Base-by-base conservation (phyloP, 768 basidiomycete genomes). In the Hemileccinum rubropunctum region DNA sequence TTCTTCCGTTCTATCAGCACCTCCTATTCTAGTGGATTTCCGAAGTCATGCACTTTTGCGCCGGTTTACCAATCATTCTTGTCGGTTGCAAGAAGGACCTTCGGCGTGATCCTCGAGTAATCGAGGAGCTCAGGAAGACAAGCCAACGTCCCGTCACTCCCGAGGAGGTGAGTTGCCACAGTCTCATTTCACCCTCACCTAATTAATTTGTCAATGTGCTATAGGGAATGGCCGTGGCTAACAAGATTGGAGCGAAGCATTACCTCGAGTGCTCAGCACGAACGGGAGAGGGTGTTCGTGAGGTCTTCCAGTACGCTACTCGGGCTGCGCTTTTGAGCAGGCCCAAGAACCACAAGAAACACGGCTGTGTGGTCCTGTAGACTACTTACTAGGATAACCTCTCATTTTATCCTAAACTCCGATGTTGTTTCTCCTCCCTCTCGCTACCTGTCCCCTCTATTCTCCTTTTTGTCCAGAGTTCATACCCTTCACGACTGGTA, bases 11-110 rank as follows among this genome's bases (percentile, higher is more conserved):
- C 42, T 58, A 30, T 59, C 40, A 36, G 36, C 37, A 46, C 41
- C 15, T 40, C 41, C 35, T 40, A 28, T 54, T 59, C 18, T 60
- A 98, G 94, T 99, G 95, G 95, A 95, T 98, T 64, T 91, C 93
- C 34, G 95, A 99, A 68, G 95, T 99, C 37, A 88, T 92, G 80
- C 97, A 98, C 72, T 97, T 98, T 73, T 98, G 95, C 70, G 80
- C 88, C 9, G 88, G 88, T 43, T 76, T 98, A 39, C 97, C 97
- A 42, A 88, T 97, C 75, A 92, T 99, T 65, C 88, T 99, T 50
- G 95, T 99, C 57, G 97, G 92, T 14, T 97, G 92, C 82, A 98
- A 98, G 85, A 98, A 95, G 80, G 97, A 99, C 74, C 82, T 99
- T 53, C 79, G 95, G 71, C 85, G 90, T 62, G 95, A 99, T 73